Percentiles rank a stretch among this genome's conserved stretches.
Evolutionary conservation across 2,329 filamentous ascomycete genomes (phyloP).

Genomic region (Colletotrichum scovillei): DNA sequence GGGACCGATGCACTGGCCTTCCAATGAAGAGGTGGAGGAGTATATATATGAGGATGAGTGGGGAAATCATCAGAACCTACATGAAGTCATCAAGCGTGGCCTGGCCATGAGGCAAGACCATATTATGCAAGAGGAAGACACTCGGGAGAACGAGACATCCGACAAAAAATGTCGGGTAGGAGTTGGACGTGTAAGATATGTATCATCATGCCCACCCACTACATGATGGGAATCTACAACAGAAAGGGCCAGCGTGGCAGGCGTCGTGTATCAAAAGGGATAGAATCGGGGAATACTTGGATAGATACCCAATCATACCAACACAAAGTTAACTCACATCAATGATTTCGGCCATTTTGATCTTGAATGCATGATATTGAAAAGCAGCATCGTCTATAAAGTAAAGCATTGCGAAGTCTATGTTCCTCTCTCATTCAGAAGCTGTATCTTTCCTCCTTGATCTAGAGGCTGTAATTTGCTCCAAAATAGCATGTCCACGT

Average conservation of each 20-base stretch:
- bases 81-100: conserved; percentile 1
- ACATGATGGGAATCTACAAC: not conserved
- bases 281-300: not conserved
- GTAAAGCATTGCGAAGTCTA: not conserved
- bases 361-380: not conserved
- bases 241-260: not conserved
- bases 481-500: too few relatives aligned
- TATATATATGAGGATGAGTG: conserved; percentile 42
- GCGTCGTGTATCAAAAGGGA: not conserved
- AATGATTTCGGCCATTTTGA: not conserved
- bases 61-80: conserved; percentile 23
- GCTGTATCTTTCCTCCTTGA: too few relatives aligned
- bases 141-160: not conserved
- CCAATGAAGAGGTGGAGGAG: conserved; percentile 46
- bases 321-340: not conserved
- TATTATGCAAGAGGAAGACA: not conserved
- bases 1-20: conserved; percentile 50
- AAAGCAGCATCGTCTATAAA: not conserved
- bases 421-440: not conserved
- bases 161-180: not conserved
- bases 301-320: conserved; percentile 8
- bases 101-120: not conserved
- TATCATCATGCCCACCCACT: not conserved
- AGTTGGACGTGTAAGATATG: not conserved
- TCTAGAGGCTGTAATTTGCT: too few relatives aligned